Conservation (phyloP, 805 yeast species). For the Barnettozyma siamensis region DNA sequence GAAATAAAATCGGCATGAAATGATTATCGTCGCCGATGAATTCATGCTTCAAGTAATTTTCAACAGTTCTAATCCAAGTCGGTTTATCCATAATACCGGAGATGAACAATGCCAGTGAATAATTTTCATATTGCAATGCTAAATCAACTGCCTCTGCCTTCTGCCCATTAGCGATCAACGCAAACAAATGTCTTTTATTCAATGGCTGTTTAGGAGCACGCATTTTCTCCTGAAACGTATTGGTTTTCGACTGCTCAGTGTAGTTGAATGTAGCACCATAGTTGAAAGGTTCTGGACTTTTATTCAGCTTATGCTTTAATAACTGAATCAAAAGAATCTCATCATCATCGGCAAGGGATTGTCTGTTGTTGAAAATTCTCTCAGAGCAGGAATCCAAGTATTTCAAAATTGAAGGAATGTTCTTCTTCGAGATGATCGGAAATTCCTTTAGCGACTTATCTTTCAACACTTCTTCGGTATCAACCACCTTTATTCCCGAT, state of each 20-base stretch:
- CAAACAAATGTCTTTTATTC: conserved; percentile 32
- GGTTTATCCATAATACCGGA: conserved; percentile 62
- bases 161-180: conserved; percentile 65
- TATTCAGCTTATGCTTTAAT: conserved; percentile 20
- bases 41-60: conserved; percentile 48
- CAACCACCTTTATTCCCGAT: conserved; percentile 32
- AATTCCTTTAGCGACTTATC: conserved; percentile 29
- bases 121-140: conserved; percentile 60
- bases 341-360: conserved; percentile 54
- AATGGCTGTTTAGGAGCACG: conserved; percentile 21
- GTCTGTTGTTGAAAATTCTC: conserved; percentile 3
- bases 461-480: conserved; percentile 29
- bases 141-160: conserved; percentile 58
- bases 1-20: conserved; percentile 50
- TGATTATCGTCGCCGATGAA: conserved; percentile 37
- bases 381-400: conserved; percentile 21
- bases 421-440: conserved; percentile 28
- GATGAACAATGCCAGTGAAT: conserved; percentile 71
- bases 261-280: conserved; percentile 19
- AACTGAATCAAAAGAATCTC: conserved; percentile 55
- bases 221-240: conserved; percentile 2
- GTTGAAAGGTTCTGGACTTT: conserved; percentile 13
- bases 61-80: conserved; percentile 51
- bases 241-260: conserved; percentile 7
- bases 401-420: conserved; percentile 23